Evolutionary conservation across 176 grass and related monocot species (phyloP).

Genomic region (Saccharum officinarum): DNA sequence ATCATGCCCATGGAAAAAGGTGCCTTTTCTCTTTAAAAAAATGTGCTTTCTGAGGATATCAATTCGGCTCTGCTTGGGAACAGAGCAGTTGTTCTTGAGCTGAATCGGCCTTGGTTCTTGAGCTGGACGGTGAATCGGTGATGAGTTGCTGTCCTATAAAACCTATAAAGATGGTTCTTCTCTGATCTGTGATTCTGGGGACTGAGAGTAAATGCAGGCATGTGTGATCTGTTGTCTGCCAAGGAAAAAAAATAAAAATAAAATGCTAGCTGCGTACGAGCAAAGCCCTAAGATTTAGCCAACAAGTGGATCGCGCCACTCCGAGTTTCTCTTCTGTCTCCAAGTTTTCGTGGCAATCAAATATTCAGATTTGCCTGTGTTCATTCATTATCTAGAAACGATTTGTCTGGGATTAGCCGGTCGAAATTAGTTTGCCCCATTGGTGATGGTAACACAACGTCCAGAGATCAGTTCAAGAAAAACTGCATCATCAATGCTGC

Average conservation of each 20-base stretch:
- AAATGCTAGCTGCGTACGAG: background rate
- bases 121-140: constrained; percentile 23
- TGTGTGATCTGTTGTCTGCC: constrained; percentile 24
- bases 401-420: too few species aligned
- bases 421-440: background rate
- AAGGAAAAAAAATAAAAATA: background rate
- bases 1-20: too few species aligned
- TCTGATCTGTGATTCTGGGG: background rate
- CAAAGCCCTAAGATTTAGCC: background rate
- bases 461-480: background rate
- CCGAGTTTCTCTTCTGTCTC: background rate
- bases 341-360: too few species aligned
- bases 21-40: too few species aligned
- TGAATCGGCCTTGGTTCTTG: background rate
- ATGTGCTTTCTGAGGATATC: too few species aligned
- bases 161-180: too few species aligned
- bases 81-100: too few species aligned
- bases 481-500: constrained; percentile 21
- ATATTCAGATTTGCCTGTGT: too few species aligned
- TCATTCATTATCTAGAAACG: too few species aligned
- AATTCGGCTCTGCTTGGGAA: too few species aligned
- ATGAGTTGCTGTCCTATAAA: background rate
- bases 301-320: background rate
- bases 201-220: constrained; percentile 42
- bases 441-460: background rate